Conservation (phyloP, 2,329 filamentous ascomycete genomes). For the Leptoxyphium fumago region DNA sequence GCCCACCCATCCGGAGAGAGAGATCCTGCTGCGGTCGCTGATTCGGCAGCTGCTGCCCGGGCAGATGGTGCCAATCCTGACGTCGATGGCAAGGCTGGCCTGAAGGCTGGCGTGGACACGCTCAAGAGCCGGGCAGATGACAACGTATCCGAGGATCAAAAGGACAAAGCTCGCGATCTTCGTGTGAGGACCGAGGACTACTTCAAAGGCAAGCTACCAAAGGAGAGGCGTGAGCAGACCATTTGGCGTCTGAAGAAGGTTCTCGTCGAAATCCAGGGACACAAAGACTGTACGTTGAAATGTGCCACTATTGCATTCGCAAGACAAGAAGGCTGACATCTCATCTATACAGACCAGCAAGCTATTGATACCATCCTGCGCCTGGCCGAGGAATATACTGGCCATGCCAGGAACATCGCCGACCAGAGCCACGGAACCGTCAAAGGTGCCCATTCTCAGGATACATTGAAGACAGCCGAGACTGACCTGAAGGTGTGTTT, state of each 20-base stretch:
- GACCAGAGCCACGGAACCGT: slow-evolving; percentile 52
- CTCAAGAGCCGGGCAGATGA: slow-evolving; percentile 43
- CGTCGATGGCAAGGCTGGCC: slow-evolving; percentile 38
- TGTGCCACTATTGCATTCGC: too few species aligned
- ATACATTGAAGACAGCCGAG: slow-evolving; percentile 56
- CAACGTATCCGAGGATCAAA: slow-evolving; percentile 49
- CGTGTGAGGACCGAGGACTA: slow-evolving; percentile 52
- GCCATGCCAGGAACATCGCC: slow-evolving; percentile 53
- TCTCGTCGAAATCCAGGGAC: slow-evolving; percentile 89
- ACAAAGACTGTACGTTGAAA: slow-evolving; percentile 59
- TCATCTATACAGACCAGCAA: slow-evolving; percentile 45
- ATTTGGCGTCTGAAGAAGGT: slow-evolving; percentile 96
- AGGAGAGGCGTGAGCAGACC: slow-evolving; percentile 83
- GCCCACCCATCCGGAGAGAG: slow-evolving; percentile 43
- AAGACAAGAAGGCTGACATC: slow-evolving; percentile 12
- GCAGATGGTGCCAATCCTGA: slow-evolving; percentile 26
- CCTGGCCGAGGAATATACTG: slow-evolving; percentile 71
- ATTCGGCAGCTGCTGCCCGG: slow-evolving; percentile 38
- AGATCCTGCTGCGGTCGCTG: slow-evolving; percentile 40
- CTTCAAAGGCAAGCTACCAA: slow-evolving; percentile 69
- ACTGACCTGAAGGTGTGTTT: slow-evolving; percentile 55
- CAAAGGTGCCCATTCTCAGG: slow-evolving; percentile 53
- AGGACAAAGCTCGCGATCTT: slow-evolving; percentile 28
- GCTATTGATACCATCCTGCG: slow-evolving; percentile 79
- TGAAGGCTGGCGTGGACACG: slow-evolving; percentile 30